phyloP scores from a whole-genome alignment of 2,329 filamentous ascomycete genomes.

The Colletotrichum sp. region DNA sequence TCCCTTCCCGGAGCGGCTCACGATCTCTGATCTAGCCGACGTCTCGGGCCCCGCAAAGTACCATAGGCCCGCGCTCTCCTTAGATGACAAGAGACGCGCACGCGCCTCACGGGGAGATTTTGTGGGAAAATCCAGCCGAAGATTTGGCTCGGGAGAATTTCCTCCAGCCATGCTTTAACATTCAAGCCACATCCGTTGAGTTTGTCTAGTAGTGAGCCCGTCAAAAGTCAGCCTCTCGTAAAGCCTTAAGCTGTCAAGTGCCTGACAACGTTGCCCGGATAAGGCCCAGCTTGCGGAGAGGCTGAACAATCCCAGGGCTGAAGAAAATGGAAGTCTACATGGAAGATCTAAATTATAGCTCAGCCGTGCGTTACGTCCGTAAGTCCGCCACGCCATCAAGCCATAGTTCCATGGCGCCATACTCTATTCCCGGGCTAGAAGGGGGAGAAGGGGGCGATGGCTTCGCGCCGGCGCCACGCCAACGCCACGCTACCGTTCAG shows the following conservation, averaged over 20 bases:
- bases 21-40: conserved; percentile 21
- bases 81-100: neutral
- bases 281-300: neutral
- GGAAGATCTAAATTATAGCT: neutral
- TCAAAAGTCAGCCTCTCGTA: neutral
- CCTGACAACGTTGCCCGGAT: neutral
- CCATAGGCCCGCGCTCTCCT: neutral
- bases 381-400: neutral
- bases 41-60: conserved; percentile 12
- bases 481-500: neutral
- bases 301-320: neutral
- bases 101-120: neutral
- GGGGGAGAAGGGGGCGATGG: neutral
- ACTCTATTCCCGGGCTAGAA: neutral
- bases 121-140: neutral
- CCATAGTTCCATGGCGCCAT: neutral
- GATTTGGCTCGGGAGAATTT: neutral
- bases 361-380: neutral
- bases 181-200: neutral
- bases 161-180: neutral
- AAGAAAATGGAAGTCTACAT: neutral
- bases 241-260: neutral
- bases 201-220: neutral
- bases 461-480: neutral
- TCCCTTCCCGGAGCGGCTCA: conserved; percentile 11